Evolutionary conservation across 208 protist species (phyloP).

Genomic region (Phytomonas sp.): DNA sequence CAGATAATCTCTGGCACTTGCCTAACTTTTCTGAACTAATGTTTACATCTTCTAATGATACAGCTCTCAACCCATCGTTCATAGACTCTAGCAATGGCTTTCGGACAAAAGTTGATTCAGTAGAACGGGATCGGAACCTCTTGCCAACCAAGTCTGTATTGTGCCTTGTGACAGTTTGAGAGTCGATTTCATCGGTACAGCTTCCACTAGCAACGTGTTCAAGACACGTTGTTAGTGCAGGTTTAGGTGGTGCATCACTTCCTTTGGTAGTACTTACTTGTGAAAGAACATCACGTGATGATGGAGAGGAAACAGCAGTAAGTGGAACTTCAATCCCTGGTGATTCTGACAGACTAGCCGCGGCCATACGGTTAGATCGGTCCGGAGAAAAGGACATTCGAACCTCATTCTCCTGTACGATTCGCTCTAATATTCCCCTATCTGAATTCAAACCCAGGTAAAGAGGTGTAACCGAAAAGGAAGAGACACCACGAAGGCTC

Average conservation of each 20-base stretch:
- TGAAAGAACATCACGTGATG: neutral
- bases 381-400: neutral
- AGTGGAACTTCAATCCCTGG: neutral
- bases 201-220: neutral
- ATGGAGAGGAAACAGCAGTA: neutral
- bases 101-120: neutral
- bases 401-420: neutral
- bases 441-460: neutral
- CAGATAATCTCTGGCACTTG: neutral
- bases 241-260: neutral
- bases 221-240: neutral
- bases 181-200: neutral
- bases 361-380: neutral
- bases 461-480: neutral
- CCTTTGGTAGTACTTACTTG: neutral
- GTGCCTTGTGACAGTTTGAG: neutral
- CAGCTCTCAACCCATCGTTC: neutral
- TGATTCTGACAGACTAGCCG: neutral
- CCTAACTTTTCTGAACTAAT: neutral
- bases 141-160: neutral
- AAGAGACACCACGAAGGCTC: neutral
- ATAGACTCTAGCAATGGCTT: neutral
- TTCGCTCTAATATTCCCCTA: neutral
- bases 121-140: neutral
- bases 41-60: neutral